Evolutionary conservation across 2,329 filamentous ascomycete species (phyloP).

Genomic region (Pseudocercospora musae): DNA sequence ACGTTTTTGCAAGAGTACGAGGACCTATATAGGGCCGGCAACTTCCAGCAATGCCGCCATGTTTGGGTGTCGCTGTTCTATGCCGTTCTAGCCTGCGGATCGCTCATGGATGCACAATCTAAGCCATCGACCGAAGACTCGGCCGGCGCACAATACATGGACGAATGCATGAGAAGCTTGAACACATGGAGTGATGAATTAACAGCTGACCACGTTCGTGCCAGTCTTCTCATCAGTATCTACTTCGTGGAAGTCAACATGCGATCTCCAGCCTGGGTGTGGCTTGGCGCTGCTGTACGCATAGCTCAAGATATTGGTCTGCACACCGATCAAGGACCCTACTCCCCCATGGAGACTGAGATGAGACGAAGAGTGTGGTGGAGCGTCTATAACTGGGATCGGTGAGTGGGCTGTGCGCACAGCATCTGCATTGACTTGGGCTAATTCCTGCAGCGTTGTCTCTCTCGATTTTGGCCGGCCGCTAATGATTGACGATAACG

Average conservation of each 20-base stretch:
- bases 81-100: conserved; percentile 76
- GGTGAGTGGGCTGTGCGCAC: conserved; percentile 46
- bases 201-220: conserved; percentile 70
- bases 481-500: conserved; percentile 77
- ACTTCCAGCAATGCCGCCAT: conserved; percentile 58
- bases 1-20: conserved; percentile 75
- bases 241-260: conserved; percentile 84
- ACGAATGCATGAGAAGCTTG: conserved; percentile 65
- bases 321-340: conserved; percentile 69
- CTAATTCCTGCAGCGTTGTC: conserved; percentile 53
- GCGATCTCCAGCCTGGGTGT: conserved; percentile 80
- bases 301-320: conserved; percentile 81
- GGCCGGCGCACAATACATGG: conserved; percentile 65
- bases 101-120: conserved; percentile 63
- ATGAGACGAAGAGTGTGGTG: conserved; percentile 90
- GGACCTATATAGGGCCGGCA: conserved; percentile 65
- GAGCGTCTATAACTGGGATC: conserved; percentile 86
- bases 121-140: conserved; percentile 50
- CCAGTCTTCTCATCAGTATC: conserved; percentile 69
- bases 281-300: conserved; percentile 75
- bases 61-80: conserved; percentile 81
- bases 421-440: not conserved
- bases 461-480: conserved; percentile 79
- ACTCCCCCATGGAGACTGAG: conserved; percentile 74
- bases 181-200: conserved; percentile 81